phyloP scores from a whole-genome alignment of 495 filamentous ascomycete species.

The Penicillium malachiteum region DNA sequence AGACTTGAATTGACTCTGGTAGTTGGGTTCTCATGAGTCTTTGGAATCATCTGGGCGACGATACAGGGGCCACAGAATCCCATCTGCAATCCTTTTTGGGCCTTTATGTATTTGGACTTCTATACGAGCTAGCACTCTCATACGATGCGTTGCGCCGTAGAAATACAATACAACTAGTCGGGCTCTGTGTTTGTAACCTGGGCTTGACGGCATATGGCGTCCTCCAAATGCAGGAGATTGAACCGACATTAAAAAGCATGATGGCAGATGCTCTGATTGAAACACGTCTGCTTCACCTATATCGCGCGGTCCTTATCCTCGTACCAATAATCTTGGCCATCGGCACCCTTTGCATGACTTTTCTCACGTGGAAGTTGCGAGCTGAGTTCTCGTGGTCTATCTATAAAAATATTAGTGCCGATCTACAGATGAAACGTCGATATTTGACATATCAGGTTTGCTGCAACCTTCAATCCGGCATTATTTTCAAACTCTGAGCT shows the following conservation, averaged over 20 bases:
- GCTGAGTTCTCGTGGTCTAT: conserved; percentile 14
- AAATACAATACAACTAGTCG: not conserved
- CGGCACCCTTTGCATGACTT: not conserved
- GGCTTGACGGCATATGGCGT: not conserved
- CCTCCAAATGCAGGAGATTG: not conserved
- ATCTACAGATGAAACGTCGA: conserved; percentile 6
- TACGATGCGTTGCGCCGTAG: not conserved
- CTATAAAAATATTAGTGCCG: conserved; percentile 13
- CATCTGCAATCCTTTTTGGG: conserved; percentile 2
- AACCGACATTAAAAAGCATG: not conserved
- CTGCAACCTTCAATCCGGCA: not conserved
- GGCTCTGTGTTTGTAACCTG: not conserved
- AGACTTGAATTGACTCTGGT: not conserved
- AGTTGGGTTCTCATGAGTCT: not conserved
- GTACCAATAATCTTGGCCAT: not conserved
- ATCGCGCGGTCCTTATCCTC: not conserved
- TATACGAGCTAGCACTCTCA: not conserved
- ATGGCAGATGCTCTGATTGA: not conserved
- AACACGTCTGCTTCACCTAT: not conserved
- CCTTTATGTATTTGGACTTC: not conserved
- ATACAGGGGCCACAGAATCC: not conserved
- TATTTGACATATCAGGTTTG: not conserved
- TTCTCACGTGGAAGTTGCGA: not conserved
- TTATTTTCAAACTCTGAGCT: not conserved
- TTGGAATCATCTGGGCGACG: not conserved